These are phyloP conservation scores for Jamesozyma piceae DNA, from an alignment of 805 yeast species.

Conservation along the genomic window DNA sequence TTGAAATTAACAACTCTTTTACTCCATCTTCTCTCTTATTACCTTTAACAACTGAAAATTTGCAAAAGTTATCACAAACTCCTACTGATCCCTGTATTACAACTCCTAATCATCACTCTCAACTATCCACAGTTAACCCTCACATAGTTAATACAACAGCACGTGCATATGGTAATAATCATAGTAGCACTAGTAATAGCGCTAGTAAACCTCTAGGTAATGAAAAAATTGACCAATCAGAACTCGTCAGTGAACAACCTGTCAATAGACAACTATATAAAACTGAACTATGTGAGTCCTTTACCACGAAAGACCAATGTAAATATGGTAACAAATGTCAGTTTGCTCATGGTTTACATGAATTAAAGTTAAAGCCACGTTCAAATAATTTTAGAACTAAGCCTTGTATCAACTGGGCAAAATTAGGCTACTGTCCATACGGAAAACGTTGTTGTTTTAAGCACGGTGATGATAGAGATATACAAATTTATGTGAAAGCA, in stretches of 20 bases:
- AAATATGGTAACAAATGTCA: constrained; percentile 90
- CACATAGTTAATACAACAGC: neutral
- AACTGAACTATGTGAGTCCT: constrained; percentile 82
- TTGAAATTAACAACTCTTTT: constrained; percentile 22
- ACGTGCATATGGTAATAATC: neutral
- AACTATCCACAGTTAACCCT: neutral
- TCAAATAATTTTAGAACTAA: constrained; percentile 84
- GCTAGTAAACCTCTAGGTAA: neutral
- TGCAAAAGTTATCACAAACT: constrained; percentile 13
- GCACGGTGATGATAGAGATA: constrained; percentile 45
- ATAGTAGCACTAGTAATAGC: neutral
- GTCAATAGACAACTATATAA: constrained; percentile 67
- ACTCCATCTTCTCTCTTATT: constrained; percentile 13
- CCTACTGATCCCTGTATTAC: too few relatives aligned
- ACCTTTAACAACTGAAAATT: constrained; percentile 28
- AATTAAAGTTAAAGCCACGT: constrained; percentile 54
- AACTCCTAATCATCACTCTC: neutral
- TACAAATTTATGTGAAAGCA: constrained; percentile 23
- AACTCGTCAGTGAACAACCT: constrained; percentile 3
- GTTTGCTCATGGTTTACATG: constrained; percentile 83
- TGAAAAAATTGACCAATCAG: neutral
- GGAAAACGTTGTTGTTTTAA: constrained; percentile 89
- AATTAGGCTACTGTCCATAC: constrained; percentile 74
- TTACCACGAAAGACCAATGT: constrained; percentile 57
- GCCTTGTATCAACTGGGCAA: constrained; percentile 82